Evolutionary conservation across 345 rosid species (phyloP).

Genomic region (Melaleuca alternifolia): DNA sequence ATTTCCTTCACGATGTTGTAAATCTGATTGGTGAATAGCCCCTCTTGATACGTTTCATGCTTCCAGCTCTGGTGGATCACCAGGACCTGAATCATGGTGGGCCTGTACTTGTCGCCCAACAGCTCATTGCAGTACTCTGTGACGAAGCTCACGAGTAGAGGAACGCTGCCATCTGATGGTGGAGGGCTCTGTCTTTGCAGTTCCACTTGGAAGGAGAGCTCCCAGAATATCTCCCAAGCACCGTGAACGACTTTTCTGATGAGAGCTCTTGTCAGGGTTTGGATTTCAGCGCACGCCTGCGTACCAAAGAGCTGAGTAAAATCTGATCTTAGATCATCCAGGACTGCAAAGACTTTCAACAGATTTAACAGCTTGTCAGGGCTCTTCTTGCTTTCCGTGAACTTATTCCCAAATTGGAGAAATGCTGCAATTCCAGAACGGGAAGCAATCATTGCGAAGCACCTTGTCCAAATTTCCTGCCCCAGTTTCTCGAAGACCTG

Average conservation of each 20-base stretch:
- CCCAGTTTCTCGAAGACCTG: constrained; percentile 23
- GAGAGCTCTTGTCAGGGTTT: constrained; percentile 42
- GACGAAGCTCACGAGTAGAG: constrained; percentile 50
- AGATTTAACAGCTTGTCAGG: constrained; percentile 62
- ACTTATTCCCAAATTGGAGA: constrained; percentile 47
- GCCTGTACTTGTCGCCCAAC: constrained; percentile 35
- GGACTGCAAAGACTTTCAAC: constrained; percentile 40
- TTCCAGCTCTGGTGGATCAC: constrained; percentile 60
- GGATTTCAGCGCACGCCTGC: constrained; percentile 41
- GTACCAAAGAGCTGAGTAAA: constrained; percentile 60
- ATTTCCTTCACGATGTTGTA: constrained; percentile 44
- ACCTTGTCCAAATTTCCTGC: constrained; percentile 16
- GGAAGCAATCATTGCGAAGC: constrained; percentile 48
- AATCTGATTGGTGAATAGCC: constrained; percentile 32
- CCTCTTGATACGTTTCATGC: constrained; percentile 37
- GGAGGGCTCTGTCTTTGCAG: constrained; percentile 46
- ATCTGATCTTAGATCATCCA: constrained; percentile 47
- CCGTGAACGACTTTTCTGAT: constrained; percentile 46
- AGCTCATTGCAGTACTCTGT: constrained; percentile 63
- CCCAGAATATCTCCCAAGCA: constrained; percentile 61
- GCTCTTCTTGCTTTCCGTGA: constrained; percentile 46
- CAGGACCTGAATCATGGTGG: constrained; percentile 42
- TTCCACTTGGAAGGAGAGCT: constrained; percentile 55
- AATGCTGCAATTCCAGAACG: constrained; percentile 31
- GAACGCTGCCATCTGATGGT: constrained; percentile 46